Evolutionary conservation across 257 asterid genomes (phyloP).

Genomic region (Eucommia ulmoides): DNA sequence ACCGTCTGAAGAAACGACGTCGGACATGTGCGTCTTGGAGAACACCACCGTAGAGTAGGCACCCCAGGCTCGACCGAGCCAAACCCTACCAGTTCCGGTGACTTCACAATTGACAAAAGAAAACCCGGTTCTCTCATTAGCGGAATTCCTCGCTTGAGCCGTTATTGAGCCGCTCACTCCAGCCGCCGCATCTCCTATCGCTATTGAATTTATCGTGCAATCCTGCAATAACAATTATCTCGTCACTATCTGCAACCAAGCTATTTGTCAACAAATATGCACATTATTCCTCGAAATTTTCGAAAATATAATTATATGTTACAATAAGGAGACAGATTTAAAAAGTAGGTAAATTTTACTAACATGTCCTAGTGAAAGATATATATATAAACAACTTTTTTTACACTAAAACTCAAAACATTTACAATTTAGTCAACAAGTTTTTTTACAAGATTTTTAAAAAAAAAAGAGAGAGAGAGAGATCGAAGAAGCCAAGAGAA

Average conservation of each 20-base stretch:
- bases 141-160: conserved; percentile 58
- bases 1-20: conserved; percentile 55
- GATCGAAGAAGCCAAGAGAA: not conserved
- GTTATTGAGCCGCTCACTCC: conserved; percentile 58
- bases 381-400: not conserved
- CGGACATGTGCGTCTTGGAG: conserved; percentile 52
- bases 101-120: conserved; percentile 64
- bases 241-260: too few relatives aligned
- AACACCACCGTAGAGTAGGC: conserved; percentile 51
- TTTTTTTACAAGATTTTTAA: too few relatives aligned
- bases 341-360: too few relatives aligned
- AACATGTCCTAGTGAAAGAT: not conserved
- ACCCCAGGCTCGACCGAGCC: conserved; percentile 95
- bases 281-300: too few relatives aligned
- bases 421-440: not conserved
- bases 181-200: conserved; percentile 26
- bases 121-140: conserved; percentile 43
- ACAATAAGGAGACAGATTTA: too few relatives aligned
- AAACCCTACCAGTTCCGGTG: conserved; percentile 58
- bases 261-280: too few relatives aligned
- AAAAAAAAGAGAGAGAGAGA: too few relatives aligned
- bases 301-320: too few relatives aligned
- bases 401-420: not conserved
- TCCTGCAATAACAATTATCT: conserved; percentile 32
- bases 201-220: conserved; percentile 52